Evolutionary conservation across 768 basidiomycete genomes (phyloP).

Genomic region (Flagelloscypha sp.): DNA sequence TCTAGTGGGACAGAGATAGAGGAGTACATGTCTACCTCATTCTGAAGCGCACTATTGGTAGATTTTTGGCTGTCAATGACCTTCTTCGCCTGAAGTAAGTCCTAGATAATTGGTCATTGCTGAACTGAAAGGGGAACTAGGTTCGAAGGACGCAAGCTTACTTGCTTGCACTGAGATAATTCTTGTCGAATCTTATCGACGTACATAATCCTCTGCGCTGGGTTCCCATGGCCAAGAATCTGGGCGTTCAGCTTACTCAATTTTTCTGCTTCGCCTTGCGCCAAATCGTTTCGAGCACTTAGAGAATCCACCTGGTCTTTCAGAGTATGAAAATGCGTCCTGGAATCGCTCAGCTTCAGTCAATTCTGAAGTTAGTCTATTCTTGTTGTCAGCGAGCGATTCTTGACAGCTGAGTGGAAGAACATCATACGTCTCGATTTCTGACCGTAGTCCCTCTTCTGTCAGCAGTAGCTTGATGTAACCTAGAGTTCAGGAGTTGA

Average conservation of each 20-base stretch:
- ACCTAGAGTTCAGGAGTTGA: conserved; percentile 38
- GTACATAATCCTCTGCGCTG: conserved; percentile 79
- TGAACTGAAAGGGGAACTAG: conserved; percentile 1
- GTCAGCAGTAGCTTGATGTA: conserved; percentile 53
- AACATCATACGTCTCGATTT: conserved; percentile 55
- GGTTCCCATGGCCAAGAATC: conserved; percentile 77
- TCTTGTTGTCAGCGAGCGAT: conserved; percentile 3
- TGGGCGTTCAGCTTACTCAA: conserved; percentile 80
- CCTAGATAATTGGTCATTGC: conserved; percentile 3
- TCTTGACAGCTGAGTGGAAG: conserved; percentile 1
- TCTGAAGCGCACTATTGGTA: conserved; percentile 41
- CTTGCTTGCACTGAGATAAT: conserved; percentile 74
- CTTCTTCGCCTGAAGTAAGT: too few relatives aligned
- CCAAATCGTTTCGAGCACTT: conserved; percentile 62
- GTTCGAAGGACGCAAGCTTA: conserved; percentile 25
- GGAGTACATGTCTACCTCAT: conserved; percentile 54
- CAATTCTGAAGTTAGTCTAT: conserved; percentile 42
- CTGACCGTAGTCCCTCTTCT: conserved; percentile 60
- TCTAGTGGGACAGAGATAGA: conserved; percentile 43
- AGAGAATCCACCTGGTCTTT: conserved; percentile 57
- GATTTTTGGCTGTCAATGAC: too few relatives aligned
- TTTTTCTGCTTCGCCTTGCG: conserved; percentile 70
- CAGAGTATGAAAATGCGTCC: conserved; percentile 61
- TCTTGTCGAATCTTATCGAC: conserved; percentile 79
- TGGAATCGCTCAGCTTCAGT: conserved; percentile 56